These are phyloP conservation scores for Suhomyces faveliae DNA, from an alignment of 805 yeast species.

Conservation along the genomic window DNA sequence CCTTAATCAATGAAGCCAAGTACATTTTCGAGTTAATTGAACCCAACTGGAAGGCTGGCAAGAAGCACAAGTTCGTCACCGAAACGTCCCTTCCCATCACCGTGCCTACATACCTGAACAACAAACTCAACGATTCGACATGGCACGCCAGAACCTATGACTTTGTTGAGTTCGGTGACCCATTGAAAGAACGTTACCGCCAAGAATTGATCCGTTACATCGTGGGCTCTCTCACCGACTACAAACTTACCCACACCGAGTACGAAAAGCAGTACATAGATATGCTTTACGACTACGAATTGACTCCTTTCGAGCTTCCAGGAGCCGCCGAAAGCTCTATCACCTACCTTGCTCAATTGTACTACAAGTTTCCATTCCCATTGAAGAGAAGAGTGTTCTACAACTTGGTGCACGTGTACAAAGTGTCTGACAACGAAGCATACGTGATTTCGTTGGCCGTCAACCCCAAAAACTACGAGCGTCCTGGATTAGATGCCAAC, in stretches of 20 bases:
- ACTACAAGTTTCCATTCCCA: constrained; percentile 38
- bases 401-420: constrained; percentile 32
- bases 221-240: constrained; percentile 13
- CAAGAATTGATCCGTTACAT: constrained; percentile 9
- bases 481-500: constrained; percentile 13
- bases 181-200: constrained; percentile 11
- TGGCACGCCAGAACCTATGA: constrained; percentile 16
- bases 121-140: constrained; percentile 11
- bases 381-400: constrained; percentile 35
- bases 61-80: constrained; percentile 11
- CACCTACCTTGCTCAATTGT: constrained; percentile 31
- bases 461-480: constrained; percentile 24
- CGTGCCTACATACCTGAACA: constrained; percentile 12
- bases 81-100: constrained; percentile 8
- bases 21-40: constrained; percentile 11
- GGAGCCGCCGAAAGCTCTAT: constrained; percentile 14
- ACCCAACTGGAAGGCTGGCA: constrained; percentile 13
- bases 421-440: constrained; percentile 15
- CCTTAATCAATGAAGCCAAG: constrained; percentile 12
- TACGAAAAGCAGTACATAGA: constrained; percentile 37
- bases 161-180: constrained; percentile 13
- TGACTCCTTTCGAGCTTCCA: constrained; percentile 16
- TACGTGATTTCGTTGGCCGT: constrained; percentile 35
- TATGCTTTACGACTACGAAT: constrained; percentile 26
- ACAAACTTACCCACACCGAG: constrained; percentile 30